Conservation (phyloP, 345 rosid species). For the Geranium rotundifolium region DNA sequence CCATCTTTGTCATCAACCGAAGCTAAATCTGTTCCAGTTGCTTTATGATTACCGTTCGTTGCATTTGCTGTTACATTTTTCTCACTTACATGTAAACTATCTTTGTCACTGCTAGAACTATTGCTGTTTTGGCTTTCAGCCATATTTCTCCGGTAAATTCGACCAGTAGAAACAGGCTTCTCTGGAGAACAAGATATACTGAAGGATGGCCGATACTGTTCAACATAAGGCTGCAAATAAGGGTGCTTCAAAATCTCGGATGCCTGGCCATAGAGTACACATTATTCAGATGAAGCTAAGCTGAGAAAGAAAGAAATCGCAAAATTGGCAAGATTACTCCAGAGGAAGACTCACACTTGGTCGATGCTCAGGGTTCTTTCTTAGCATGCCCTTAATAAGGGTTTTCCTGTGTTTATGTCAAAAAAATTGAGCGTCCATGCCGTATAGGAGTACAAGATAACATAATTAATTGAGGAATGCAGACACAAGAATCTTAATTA, state of each 20-base stretch:
- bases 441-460: background rate
- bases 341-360: conserved; percentile 61
- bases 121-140: conserved; percentile 90
- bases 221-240: conserved; percentile 81
- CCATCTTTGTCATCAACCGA: conserved; percentile 57
- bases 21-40: conserved; percentile 38
- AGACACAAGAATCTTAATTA: too few relatives aligned
- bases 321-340: conserved; percentile 11
- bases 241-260: conserved; percentile 94
- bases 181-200: conserved; percentile 30
- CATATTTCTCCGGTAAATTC: conserved; percentile 45
- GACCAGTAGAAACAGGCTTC: conserved; percentile 33
- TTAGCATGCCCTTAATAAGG: conserved; percentile 86
- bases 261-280: conserved; percentile 40
- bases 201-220: conserved; percentile 57
- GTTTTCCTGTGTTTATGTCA: conserved; percentile 47
- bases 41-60: conserved; percentile 35
- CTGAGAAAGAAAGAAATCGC: conserved; percentile 6
- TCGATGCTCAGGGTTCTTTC: conserved; percentile 95
- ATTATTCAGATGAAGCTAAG: conserved; percentile 11
- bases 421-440: background rate
- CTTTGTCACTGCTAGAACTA: conserved; percentile 70
- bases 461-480: background rate
- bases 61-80: conserved; percentile 23
- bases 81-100: conserved; percentile 54